Conservation (phyloP, 2,329 filamentous ascomycete genomes). For the Ophiocordyceps camponoti-leonardi region DNA sequence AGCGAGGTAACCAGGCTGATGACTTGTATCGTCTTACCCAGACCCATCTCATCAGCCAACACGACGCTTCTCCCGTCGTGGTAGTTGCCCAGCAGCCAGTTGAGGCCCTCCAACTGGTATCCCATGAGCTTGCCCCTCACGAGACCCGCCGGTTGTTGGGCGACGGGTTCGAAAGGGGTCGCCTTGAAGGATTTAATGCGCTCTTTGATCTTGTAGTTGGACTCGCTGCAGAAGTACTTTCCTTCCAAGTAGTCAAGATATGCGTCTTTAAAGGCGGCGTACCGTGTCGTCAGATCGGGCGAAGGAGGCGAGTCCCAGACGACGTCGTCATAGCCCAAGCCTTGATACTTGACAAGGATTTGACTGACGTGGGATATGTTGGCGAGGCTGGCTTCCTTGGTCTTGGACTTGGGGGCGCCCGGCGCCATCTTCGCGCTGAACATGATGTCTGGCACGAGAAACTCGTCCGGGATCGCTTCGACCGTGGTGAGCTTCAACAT, state of each 20-base stretch:
- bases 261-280: constrained; percentile 63
- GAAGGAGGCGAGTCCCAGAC: constrained; percentile 77
- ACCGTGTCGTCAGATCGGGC: constrained; percentile 45
- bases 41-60: constrained; percentile 92
- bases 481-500: constrained; percentile 48
- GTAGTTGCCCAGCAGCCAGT: constrained; percentile 91
- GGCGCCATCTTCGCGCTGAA: constrained; percentile 50
- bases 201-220: constrained; percentile 42
- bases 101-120: constrained; percentile 84
- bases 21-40: constrained; percentile 93
- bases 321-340: constrained; percentile 73
- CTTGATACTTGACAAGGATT: constrained; percentile 81
- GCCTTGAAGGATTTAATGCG: constrained; percentile 52
- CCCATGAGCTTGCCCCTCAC: constrained; percentile 73
- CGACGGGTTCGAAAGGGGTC: constrained; percentile 50
- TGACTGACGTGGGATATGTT: constrained; percentile 56
- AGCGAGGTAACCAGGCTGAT: constrained; percentile 66
- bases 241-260: constrained; percentile 78
- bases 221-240: constrained; percentile 45
- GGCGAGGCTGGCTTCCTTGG: constrained; percentile 51
- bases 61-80: constrained; percentile 71
- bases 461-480: constrained; percentile 80
- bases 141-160: constrained; percentile 56
- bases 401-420: constrained; percentile 29
- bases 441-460: constrained; percentile 73